Percentiles rank a stretch among this genome's conserved stretches.
Evolutionary conservation across 1,139 yeast genomes (phyloP).

Genomic region (Blastobotrys indianensis): DNA sequence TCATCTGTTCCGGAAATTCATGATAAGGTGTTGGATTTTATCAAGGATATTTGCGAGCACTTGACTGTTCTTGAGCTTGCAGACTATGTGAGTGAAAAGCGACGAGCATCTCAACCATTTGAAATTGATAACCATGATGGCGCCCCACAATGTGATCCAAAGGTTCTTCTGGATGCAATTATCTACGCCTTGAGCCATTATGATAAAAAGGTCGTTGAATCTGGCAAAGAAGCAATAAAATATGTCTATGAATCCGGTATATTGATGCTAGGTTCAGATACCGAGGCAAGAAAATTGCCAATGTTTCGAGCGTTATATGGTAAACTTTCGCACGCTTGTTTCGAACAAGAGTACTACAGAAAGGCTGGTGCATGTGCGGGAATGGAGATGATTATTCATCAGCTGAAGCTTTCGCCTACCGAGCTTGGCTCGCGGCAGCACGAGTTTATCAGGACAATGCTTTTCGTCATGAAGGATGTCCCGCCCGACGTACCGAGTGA

Average conservation of each 20-base stretch:
- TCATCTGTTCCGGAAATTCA: slow-evolving; percentile 70
- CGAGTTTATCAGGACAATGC: slow-evolving; percentile 78
- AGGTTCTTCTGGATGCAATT: slow-evolving; percentile 66
- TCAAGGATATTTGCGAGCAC: slow-evolving; percentile 70
- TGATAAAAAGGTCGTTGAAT: slow-evolving; percentile 59
- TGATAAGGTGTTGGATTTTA: slow-evolving; percentile 57
- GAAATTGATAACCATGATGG: slow-evolving; percentile 80
- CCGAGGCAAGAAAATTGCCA: slow-evolving; percentile 64
- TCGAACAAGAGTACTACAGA: slow-evolving; percentile 76
- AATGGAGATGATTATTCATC: slow-evolving; percentile 63
- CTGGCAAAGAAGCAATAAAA: slow-evolving; percentile 65
- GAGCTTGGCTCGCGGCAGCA: slow-evolving; percentile 76
- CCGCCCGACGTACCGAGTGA: slow-evolving; percentile 82
- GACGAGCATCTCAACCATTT: slow-evolving; percentile 65
- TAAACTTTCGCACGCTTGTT: slow-evolving; percentile 84
- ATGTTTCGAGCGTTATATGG: slow-evolving; percentile 72
- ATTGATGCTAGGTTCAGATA: slow-evolving; percentile 59
- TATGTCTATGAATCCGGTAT: slow-evolving; percentile 57
- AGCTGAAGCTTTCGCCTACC: slow-evolving; percentile 56
- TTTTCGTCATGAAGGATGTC: slow-evolving; percentile 86
- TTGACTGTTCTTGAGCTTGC: slow-evolving; percentile 72
- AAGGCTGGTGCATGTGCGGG: slow-evolving; percentile 91
- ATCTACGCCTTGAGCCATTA: slow-evolving; percentile 78
- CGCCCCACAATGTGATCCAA: slow-evolving; percentile 59
- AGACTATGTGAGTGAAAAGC: slow-evolving; percentile 63